Conservation (phyloP, 768 basidiomycete species). For the Nidularia sp. region DNA sequence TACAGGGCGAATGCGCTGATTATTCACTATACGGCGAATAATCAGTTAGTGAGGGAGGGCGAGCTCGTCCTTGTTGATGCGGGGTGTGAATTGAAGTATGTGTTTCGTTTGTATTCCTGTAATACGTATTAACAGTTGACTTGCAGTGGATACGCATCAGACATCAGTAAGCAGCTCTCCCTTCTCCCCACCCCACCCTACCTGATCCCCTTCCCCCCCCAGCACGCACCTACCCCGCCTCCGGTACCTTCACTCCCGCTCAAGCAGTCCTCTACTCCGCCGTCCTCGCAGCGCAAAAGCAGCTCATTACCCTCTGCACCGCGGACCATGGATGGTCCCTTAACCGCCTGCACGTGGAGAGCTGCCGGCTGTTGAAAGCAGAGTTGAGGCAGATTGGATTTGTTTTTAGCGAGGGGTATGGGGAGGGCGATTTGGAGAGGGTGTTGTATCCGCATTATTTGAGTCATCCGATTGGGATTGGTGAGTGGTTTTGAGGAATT, state of each 20-base stretch:
- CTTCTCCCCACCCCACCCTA: conserved; percentile 1
- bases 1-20: conserved; percentile 79
- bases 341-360: conserved; percentile 73
- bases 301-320: conserved; percentile 57
- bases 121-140: not conserved
- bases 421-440: conserved; percentile 58
- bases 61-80: conserved; percentile 89
- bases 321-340: conserved; percentile 54
- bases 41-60: conserved; percentile 63
- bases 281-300: conserved; percentile 69
- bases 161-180: conserved; percentile 66
- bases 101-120: conserved; percentile 2
- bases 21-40: conserved; percentile 94
- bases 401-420: conserved; percentile 42
- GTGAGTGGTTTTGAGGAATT: conserved; percentile 30
- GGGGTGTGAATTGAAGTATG: conserved; percentile 88
- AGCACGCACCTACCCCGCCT: conserved; percentile 88
- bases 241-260: conserved; percentile 71
- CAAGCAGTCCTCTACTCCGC: conserved; percentile 86
- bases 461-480: conserved; percentile 89
- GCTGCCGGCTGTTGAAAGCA: conserved; percentile 57
- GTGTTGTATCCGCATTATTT: conserved; percentile 91
- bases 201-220: conserved; percentile 3
- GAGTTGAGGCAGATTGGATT: conserved; percentile 76
- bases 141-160: conserved; percentile 84